Conservation (phyloP, 2,329 filamentous ascomycete genomes). For the Claviceps monticola region DNA sequence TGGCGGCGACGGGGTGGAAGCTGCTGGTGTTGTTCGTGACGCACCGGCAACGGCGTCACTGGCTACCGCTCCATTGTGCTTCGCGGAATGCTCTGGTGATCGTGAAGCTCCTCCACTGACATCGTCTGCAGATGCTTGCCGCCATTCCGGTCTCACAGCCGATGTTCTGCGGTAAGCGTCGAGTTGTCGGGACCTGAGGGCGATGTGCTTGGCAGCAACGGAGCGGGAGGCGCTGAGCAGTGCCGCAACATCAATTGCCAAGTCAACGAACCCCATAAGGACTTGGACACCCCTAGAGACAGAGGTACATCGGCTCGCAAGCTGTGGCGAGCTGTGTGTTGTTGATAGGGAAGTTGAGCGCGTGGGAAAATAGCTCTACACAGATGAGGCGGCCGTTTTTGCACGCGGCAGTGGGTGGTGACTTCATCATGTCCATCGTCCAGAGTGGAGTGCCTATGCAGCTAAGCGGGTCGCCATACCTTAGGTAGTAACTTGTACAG, state of each 20-base stretch:
- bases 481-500: neutral
- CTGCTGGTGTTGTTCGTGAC: neutral
- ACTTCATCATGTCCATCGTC: neutral
- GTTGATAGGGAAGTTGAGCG: neutral
- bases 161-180: slow-evolving; percentile 35
- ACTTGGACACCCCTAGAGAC: slow-evolving; percentile 12
- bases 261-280: slow-evolving; percentile 48
- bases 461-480: neutral
- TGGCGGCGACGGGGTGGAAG: neutral
- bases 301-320: slow-evolving; percentile 12
- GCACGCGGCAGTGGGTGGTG: neutral
- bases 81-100: neutral
- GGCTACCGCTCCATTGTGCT: neutral
- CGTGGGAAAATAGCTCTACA: no score
- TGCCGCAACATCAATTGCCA: slow-evolving; percentile 53
- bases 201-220: slow-evolving; percentile 49
- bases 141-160: slow-evolving; percentile 25
- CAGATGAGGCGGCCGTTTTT: neutral
- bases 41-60: neutral
- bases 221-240: slow-evolving; percentile 56
- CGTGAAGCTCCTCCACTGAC: neutral
- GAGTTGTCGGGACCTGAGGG: slow-evolving; percentile 40
- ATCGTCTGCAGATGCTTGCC: slow-evolving; percentile 1
- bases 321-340: neutral
- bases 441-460: neutral